Percentiles rank a stretch among this genome's conserved stretches.
phyloP scores from a whole-genome alignment of 106 monocot genomes.

The Iris macrosiphon region DNA sequence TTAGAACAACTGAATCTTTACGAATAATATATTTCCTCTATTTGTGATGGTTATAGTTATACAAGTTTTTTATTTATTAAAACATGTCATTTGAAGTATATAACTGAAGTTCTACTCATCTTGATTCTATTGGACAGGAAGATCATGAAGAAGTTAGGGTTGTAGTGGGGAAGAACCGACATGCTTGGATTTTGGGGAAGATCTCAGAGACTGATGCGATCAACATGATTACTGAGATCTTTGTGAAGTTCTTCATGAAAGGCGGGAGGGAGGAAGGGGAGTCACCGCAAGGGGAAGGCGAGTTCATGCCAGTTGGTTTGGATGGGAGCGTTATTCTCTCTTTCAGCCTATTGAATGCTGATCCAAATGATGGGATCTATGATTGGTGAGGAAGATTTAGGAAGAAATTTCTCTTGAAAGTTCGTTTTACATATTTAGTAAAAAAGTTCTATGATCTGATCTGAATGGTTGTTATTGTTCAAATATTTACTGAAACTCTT shows the following conservation, averaged over 20 bases:
- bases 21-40: no score
- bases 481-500: no score
- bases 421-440: no score
- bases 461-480: no score
- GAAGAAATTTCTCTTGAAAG: neutral
- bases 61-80: no score
- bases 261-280: constrained; percentile 33
- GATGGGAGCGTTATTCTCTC: constrained; percentile 82
- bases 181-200: constrained; percentile 78
- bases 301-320: constrained; percentile 85
- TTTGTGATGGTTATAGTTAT: no score
- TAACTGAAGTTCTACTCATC: no score
- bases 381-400: constrained; percentile 54
- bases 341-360: constrained; percentile 81
- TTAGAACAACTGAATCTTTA: no score
- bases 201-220: constrained; percentile 26
- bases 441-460: no score
- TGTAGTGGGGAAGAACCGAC: constrained; percentile 85
- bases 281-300: constrained; percentile 25
- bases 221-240: constrained; percentile 35
- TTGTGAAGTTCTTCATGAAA: constrained; percentile 56
- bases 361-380: constrained; percentile 85
- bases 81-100: no score
- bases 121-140: neutral
- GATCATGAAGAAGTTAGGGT: constrained; percentile 16